A percentile compares a stretch with the other conserved stretches of the same genome.
phyloP scores from a whole-genome alignment of 2,329 filamentous ascomycete species.

The Fusarium zealandicum region DNA sequence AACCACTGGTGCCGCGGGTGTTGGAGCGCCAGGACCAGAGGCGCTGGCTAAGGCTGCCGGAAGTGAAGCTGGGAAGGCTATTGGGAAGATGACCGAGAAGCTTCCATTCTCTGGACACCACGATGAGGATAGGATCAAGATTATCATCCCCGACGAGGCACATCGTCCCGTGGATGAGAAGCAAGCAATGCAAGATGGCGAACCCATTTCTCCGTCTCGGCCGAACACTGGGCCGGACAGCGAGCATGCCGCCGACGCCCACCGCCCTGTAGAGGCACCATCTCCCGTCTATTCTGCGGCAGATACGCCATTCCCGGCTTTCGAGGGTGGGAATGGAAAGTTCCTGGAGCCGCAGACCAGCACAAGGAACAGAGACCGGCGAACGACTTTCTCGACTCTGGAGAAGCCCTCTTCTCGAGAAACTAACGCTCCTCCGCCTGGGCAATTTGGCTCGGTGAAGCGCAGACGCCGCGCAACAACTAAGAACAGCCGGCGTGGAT shows the following conservation, averaged over 20 bases:
- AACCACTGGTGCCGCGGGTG: conserved; percentile 50
- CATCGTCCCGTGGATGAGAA: conserved; percentile 52
- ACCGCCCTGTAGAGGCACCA: conserved; percentile 46
- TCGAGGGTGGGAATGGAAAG: conserved; percentile 50
- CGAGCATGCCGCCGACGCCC: conserved; percentile 36
- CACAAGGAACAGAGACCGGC: conserved; percentile 56
- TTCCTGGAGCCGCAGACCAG: conserved; percentile 45
- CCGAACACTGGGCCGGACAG: conserved; percentile 32
- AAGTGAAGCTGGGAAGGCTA: conserved; percentile 46
- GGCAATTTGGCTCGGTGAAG: conserved; percentile 59
- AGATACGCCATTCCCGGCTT: conserved; percentile 55
- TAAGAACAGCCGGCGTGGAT: conserved; percentile 69
- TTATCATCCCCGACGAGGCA: conserved; percentile 44
- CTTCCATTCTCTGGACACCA: conserved; percentile 23
- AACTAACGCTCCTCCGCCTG: conserved; percentile 43
- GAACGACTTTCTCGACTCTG: conserved; percentile 63
- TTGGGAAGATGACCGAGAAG: conserved; percentile 42
- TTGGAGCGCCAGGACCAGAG: conserved; percentile 53
- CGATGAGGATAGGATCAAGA: conserved; percentile 44
- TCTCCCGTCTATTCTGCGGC: conserved; percentile 54
- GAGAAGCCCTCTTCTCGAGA: conserved; percentile 56
- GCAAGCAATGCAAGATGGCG: conserved; percentile 42
- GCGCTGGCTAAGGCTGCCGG: conserved; percentile 47
- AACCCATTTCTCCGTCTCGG: conserved; percentile 17
- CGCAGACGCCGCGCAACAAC: conserved; percentile 74